phyloP scores from a whole-genome alignment of 306 rosid genomes.

The Crataegus laevigata region DNA sequence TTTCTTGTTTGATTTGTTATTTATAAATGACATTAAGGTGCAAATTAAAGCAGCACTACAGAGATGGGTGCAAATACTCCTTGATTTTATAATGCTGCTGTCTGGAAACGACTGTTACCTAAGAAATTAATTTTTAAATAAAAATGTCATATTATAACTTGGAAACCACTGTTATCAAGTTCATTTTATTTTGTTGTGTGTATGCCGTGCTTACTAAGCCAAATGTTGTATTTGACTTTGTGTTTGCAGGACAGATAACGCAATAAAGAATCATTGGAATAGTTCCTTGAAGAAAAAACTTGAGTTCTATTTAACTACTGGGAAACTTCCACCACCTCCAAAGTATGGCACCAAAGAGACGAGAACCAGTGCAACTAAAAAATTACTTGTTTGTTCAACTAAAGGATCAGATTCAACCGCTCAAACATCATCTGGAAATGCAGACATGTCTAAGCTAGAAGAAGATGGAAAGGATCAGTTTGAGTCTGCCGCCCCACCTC shows the following conservation, averaged over 20 bases:
- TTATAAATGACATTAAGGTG: constrained; percentile 14
- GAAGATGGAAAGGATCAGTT: constrained; percentile 56
- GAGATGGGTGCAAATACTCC: background rate
- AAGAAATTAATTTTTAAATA: too few relatives aligned
- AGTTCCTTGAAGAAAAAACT: constrained; percentile 95
- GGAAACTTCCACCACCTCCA: constrained; percentile 78
- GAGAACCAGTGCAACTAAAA: constrained; percentile 36
- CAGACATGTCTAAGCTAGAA: constrained; percentile 38
- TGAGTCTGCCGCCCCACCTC: constrained; percentile 46
- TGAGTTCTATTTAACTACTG: constrained; percentile 78
- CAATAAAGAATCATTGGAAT: constrained; percentile 98
- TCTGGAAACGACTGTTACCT: background rate
- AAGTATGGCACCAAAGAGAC: constrained; percentile 60
- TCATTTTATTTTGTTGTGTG: background rate
- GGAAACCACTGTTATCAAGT: background rate
- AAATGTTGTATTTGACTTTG: constrained; percentile 3
- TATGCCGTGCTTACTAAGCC: background rate
- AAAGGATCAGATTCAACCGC: constrained; percentile 52
- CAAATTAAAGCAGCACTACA: constrained; percentile 3
- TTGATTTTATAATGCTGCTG: background rate
- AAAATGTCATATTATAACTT: too few relatives aligned
- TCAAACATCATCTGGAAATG: constrained; percentile 64
- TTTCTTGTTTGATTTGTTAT: constrained; percentile 17
- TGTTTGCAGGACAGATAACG: constrained; percentile 84
- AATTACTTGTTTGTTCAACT: constrained; percentile 35